Evolutionary conservation across 2,329 filamentous ascomycete genomes (phyloP).

Genomic region (Didymella exigua): DNA sequence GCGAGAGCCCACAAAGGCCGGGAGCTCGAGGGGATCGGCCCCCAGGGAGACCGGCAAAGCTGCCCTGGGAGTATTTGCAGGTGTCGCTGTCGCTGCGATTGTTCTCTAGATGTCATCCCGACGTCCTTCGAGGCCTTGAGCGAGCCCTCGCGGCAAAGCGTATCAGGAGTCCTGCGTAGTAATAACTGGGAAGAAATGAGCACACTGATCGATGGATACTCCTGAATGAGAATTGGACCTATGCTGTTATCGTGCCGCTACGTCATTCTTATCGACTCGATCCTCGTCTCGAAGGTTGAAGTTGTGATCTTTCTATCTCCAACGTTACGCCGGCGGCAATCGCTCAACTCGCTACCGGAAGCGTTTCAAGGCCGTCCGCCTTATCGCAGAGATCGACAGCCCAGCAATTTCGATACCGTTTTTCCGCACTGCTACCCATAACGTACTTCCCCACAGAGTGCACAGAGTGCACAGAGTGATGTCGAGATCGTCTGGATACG

Average conservation of each 20-base stretch:
- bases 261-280: not conserved
- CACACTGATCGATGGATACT: not conserved
- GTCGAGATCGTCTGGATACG: conserved; percentile 6
- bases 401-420: not conserved
- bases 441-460: not conserved
- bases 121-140: not conserved
- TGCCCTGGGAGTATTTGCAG: not conserved
- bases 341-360: conserved; percentile 5
- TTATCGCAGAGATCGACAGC: conserved; percentile 13
- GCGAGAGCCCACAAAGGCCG: not conserved
- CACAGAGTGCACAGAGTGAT: no score
- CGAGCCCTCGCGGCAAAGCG: not conserved
- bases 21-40: not conserved
- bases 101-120: not conserved
- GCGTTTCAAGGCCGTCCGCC: conserved; percentile 2
- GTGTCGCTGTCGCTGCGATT: not conserved
- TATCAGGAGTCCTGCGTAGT: not conserved
- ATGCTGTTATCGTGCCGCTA: not conserved
- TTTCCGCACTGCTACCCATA: conserved; percentile 7
- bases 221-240: not conserved
- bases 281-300: not conserved
- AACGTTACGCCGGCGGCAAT: not conserved
- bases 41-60: no score
- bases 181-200: not conserved
- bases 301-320: not conserved